Percentiles rank a stretch among this genome's conserved stretches.
Evolutionary conservation across 257 asterid species (phyloP).

Genomic region (Coffea canephora): DNA sequence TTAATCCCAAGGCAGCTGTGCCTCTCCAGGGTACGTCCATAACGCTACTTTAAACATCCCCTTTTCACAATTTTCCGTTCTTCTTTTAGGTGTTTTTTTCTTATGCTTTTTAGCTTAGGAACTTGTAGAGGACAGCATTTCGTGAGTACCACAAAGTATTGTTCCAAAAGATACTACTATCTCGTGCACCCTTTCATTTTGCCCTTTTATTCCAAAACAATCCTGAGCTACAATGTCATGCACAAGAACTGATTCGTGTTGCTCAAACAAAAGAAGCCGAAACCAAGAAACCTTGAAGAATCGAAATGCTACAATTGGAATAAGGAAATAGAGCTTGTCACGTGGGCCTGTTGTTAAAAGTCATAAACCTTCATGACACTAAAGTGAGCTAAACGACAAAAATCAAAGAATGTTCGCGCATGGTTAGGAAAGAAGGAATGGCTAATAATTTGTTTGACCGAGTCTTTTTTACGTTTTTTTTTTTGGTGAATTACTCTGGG

Average conservation of each 20-base stretch:
- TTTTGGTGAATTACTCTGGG: background rate
- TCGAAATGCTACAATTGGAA: too few species aligned
- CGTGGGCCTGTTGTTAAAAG: too few species aligned
- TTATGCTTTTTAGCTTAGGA: background rate
- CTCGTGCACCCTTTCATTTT: background rate
- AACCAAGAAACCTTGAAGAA: too few species aligned
- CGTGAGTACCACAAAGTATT: background rate
- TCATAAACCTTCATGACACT: too few species aligned
- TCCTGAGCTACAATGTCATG: background rate
- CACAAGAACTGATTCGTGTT: too few species aligned
- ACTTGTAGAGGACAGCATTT: background rate
- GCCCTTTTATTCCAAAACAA: too few species aligned
- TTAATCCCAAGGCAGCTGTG: conserved; percentile 42
- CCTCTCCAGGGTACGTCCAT: conserved; percentile 43
- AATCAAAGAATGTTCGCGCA: background rate
- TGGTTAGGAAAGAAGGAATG: background rate
- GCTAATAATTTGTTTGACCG: background rate
- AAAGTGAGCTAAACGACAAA: background rate
- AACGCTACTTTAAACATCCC: background rate
- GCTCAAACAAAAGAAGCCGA: too few species aligned
- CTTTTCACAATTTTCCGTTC: background rate
- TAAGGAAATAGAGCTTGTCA: too few species aligned
- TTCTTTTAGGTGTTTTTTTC: too few species aligned
- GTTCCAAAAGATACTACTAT: too few species aligned
- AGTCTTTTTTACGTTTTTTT: background rate